phyloP scores from a whole-genome alignment of 1,139 yeast genomes.

The Kodamaea derodonti region DNA sequence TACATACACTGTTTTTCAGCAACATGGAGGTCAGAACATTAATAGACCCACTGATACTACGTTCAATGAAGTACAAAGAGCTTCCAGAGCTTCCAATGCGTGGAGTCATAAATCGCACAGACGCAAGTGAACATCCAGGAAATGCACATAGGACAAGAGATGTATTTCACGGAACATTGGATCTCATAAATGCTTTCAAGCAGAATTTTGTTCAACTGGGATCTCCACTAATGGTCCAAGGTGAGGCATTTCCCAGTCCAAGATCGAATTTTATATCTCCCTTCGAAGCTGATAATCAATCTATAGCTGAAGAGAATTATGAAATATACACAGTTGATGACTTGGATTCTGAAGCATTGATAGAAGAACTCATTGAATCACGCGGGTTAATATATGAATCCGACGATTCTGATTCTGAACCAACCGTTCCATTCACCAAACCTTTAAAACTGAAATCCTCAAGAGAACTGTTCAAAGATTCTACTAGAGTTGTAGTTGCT shows the following conservation, averaged over 20 bases:
- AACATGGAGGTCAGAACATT: neutral
- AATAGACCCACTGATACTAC: neutral
- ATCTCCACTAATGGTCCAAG: neutral
- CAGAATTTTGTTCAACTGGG: conserved; percentile 1
- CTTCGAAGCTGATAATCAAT: conserved; percentile 2
- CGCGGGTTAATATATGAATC: conserved; percentile 5
- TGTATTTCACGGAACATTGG: neutral
- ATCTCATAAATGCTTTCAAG: conserved; percentile 1
- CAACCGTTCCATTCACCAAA: neutral
- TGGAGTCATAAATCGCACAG: neutral
- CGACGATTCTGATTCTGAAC: neutral
- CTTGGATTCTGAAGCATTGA: conserved; percentile 7
- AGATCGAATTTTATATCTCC: neutral
- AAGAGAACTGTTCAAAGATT: neutral
- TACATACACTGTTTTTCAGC: too few relatives aligned
- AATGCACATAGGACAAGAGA: conserved; percentile 1
- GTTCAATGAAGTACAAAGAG: conserved; percentile 1
- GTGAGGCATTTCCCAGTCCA: neutral
- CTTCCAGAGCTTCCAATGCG: conserved; percentile 1
- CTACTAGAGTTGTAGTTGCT: neutral
- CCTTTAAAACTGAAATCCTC: neutral
- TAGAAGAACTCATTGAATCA: conserved; percentile 7
- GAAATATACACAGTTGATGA: conserved; percentile 6
- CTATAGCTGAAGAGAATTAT: conserved; percentile 3
- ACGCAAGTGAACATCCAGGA: neutral